A percentile compares a stretch with the other conserved stretches of the same genome.
These are phyloP conservation scores for Epichloe amarillans DNA, from an alignment of 2,329 filamentous ascomycete species.

Conservation along the genomic window DNA sequence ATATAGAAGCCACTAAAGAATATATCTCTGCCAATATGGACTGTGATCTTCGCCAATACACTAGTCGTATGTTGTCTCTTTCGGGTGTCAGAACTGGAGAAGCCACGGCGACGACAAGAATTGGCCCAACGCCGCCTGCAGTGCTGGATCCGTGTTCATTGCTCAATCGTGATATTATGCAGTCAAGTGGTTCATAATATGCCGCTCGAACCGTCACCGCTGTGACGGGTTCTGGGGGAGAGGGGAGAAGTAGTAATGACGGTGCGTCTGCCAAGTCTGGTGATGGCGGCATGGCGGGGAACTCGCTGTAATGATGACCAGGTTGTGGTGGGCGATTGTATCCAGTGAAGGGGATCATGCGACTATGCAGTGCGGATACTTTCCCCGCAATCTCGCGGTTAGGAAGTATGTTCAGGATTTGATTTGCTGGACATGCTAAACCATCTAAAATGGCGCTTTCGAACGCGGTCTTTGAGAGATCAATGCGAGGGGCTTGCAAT, in stretches of 20 bases:
- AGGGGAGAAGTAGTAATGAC: conserved; percentile 50
- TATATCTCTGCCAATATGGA: conserved; percentile 66
- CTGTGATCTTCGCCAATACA: conserved; percentile 55
- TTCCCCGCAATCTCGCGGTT: too few relatives aligned
- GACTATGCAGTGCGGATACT: too few relatives aligned
- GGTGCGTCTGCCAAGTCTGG: not conserved
- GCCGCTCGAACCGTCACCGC: conserved; percentile 39
- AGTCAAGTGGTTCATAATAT: conserved; percentile 45
- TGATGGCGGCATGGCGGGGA: not conserved
- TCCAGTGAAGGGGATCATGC: conserved; percentile 12
- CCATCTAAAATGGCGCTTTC: not conserved
- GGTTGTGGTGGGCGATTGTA: not conserved
- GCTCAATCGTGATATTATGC: conserved; percentile 37
- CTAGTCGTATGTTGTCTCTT: conserved; percentile 23
- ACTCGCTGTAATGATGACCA: not conserved
- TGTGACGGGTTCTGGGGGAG: conserved; percentile 43
- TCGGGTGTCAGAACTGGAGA: conserved; percentile 45
- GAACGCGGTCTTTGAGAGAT: too few relatives aligned
- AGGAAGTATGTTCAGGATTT: not conserved
- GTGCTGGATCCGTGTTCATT: conserved; percentile 14
- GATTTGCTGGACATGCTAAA: not conserved
- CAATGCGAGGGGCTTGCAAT: too few relatives aligned
- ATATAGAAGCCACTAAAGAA: conserved; percentile 61
- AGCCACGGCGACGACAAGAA: conserved; percentile 44
- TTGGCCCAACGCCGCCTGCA: conserved; percentile 19